Conservation (phyloP, 306 rosid species). For the Lathyrus aphaca region DNA sequence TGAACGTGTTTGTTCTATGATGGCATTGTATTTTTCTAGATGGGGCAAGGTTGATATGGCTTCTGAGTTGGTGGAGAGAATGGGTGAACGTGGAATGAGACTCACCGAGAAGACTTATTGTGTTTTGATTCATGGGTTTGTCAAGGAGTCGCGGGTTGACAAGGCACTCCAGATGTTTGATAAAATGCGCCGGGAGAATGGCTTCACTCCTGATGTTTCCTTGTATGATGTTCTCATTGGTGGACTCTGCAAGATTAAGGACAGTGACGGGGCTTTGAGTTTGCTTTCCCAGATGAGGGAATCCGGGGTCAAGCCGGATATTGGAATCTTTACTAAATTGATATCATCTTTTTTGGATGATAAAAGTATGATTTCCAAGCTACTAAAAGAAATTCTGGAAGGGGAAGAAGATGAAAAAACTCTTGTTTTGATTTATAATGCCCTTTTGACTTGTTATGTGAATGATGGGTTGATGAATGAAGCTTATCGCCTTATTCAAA, state of each 20-base stretch:
- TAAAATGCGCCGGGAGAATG: slow-evolving; percentile 60
- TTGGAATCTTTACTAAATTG: slow-evolving; percentile 55
- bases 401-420: slow-evolving; percentile 47
- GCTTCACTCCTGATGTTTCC: slow-evolving; percentile 63
- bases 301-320: slow-evolving; percentile 59
- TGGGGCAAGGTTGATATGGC: slow-evolving; percentile 76
- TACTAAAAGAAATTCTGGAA: slow-evolving; percentile 58
- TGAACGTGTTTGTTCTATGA: slow-evolving; percentile 54
- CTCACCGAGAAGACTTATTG: slow-evolving; percentile 68
- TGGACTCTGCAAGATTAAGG: slow-evolving; percentile 64
- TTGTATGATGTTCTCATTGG: slow-evolving; percentile 77
- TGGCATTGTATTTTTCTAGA: slow-evolving; percentile 63
- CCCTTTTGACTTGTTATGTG: slow-evolving; percentile 60
- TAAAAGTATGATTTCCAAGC: slow-evolving; percentile 47
- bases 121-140: slow-evolving; percentile 80
- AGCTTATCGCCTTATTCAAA: slow-evolving; percentile 60
- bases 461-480: slow-evolving; percentile 50
- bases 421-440: slow-evolving; percentile 59
- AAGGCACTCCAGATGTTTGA: slow-evolving; percentile 65
- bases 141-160: slow-evolving; percentile 56
- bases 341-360: slow-evolving; percentile 52
- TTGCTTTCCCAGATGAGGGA: slow-evolving; percentile 69
- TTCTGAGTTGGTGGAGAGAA: slow-evolving; percentile 64
- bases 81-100: slow-evolving; percentile 49
- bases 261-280: slow-evolving; percentile 55